Base-by-base conservation (phyloP, 805 yeast species). In the Zygosaccharomyces siamensis region DNA sequence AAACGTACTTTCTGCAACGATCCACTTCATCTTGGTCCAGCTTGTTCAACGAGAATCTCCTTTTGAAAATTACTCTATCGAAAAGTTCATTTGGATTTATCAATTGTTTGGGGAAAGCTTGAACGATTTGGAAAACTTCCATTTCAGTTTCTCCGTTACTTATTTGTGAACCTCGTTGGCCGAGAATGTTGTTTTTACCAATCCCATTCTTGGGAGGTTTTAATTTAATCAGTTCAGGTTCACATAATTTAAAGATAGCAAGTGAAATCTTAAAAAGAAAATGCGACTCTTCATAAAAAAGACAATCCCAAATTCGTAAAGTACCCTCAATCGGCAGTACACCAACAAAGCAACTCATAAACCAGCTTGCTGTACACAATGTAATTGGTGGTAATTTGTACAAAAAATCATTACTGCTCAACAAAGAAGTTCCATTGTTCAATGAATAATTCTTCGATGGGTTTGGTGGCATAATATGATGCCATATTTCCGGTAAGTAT, bases 331-430 rank as follows among this genome's bases (percentile, higher is more conserved):
- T 80, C 0, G 99, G 99, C 23, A 93, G 68, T 0, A 84, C 81
- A 0, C 96, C 96, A 31, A 93, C 89, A 68, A 86, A 93, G n/a
- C 88, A 79, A 59, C 97, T 86, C 98, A 93, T 92, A 63, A 93
- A 93, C 99, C 99, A 93, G 47, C 96, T 83, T 0, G 97, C 92
- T 0, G 98, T 93, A 56, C 95, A 93, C 40, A 93, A 74, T 1
- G 97, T 86, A 3, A 93, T 78, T 1, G 97, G 96, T 1, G 99
- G 98, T 39, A 90, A 69, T 56, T 85, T 83, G 12, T 80, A 75
- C 28, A 92, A 73, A 51, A 87, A 82, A 60, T 77, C 73, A 39
- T 72, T 61, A 27, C 55, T 63, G 7, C 54, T 52, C 16, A 56
- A 43, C 6, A 48, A 31, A 31, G 46, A 28, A 37, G 37, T 23